phyloP scores from a whole-genome alignment of 2,329 filamentous ascomycete species.

The Ophiostoma quercus region DNA sequence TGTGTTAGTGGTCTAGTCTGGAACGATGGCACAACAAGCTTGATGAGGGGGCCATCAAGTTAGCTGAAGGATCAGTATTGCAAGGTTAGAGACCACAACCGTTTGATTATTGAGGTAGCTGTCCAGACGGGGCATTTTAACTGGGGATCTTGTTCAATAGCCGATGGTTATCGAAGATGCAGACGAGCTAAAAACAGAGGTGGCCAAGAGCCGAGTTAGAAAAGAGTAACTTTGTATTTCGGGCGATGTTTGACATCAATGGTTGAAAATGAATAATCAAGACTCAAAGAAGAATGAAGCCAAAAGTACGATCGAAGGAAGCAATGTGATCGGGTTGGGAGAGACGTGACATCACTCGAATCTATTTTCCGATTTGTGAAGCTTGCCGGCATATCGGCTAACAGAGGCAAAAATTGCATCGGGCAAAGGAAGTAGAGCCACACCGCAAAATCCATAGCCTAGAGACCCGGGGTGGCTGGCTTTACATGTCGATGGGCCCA shows the following conservation, averaged over 20 bases:
- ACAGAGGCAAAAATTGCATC: not conserved
- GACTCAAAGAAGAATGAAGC: not conserved
- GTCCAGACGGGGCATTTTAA: not conserved
- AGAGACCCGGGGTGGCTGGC: not conserved
- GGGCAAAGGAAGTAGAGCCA: not conserved
- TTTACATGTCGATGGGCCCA: not conserved
- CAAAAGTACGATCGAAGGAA: not conserved
- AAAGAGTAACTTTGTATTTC: not conserved
- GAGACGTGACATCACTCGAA: not conserved
- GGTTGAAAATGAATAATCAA: not conserved
- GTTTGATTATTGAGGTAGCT: not conserved
- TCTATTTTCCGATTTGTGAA: not conserved
- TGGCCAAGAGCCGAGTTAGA: not conserved
- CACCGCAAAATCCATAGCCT: not conserved
- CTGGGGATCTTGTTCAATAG: not conserved
- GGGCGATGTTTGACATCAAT: not conserved
- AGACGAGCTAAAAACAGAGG: not conserved
- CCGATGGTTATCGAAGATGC: constrained; percentile 1
- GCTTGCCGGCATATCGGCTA: not conserved
- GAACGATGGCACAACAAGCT: constrained; percentile 3
- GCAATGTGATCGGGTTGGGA: not conserved
- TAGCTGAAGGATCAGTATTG: too few species aligned
- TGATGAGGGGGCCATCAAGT: not conserved
- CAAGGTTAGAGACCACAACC: not conserved
- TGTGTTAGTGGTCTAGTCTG: not conserved